Conservation (phyloP, 2,329 filamentous ascomycete species). For the Penicillium sp. region DNA sequence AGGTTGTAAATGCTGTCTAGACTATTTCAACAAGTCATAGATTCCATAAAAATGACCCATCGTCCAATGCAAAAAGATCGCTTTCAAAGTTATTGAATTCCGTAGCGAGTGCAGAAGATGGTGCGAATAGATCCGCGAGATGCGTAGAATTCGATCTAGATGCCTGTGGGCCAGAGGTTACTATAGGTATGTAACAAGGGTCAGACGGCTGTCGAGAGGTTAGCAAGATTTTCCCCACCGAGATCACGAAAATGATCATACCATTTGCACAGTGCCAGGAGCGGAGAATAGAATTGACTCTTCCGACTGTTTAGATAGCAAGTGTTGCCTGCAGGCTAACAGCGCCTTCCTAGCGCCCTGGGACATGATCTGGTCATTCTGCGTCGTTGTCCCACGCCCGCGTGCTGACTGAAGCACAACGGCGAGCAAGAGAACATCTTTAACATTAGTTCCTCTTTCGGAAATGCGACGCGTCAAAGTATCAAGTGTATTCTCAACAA, state of each 20-base stretch:
- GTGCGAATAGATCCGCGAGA: background rate
- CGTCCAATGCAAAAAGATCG: conserved; percentile 25
- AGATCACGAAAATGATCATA: background rate
- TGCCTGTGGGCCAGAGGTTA: background rate
- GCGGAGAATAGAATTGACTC: background rate
- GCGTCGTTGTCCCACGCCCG: conserved; percentile 28
- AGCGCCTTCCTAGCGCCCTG: conserved; percentile 30
- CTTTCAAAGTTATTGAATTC: conserved; percentile 24
- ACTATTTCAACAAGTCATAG: conserved; percentile 10
- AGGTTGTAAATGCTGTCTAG: background rate
- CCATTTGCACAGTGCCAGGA: background rate
- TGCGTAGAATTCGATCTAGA: background rate
- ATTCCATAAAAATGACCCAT: conserved; percentile 21
- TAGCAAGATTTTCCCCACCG: background rate
- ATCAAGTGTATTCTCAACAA: conserved; percentile 36
- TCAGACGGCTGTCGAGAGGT: background rate
- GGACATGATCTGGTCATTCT: conserved; percentile 31
- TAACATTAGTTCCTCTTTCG: conserved; percentile 34
- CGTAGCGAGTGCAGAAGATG: conserved; percentile 13
- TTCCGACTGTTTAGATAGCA: conserved; percentile 14
- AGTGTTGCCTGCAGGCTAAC: conserved; percentile 23
- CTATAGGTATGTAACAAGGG: background rate
- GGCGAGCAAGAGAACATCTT: conserved; percentile 35
- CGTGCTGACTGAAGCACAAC: conserved; percentile 35
- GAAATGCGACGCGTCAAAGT: conserved; percentile 31